phyloP scores from a whole-genome alignment of 2,329 filamentous ascomycete genomes.

The Pochonia chlamydosporia region DNA sequence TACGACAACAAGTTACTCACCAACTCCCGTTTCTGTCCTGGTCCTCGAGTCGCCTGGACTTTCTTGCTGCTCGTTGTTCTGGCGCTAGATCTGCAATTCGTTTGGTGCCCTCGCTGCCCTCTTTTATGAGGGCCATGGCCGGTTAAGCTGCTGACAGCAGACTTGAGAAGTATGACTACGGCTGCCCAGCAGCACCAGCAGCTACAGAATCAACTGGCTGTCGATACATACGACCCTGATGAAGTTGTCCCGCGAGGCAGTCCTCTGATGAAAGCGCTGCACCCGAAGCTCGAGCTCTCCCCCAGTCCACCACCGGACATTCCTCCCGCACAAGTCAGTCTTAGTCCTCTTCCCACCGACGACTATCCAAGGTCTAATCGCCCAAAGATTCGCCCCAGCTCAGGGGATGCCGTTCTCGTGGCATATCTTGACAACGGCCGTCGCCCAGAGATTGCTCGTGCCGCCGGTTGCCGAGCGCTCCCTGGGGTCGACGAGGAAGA shows the following conservation, averaged over 20 bases:
- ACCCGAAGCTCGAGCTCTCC: slow-evolving; percentile 24
- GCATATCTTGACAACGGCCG: slow-evolving; percentile 57
- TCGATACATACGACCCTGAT: slow-evolving; percentile 39
- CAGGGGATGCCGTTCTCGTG: slow-evolving; percentile 64
- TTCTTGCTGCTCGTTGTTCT: background rate
- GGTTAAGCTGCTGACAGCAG: slow-evolving; percentile 23
- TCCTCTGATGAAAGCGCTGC: slow-evolving; percentile 31
- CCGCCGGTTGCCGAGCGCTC: slow-evolving; percentile 49
- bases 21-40: background rate
- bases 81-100: background rate
- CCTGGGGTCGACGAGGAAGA: slow-evolving; percentile 38
- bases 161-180: slow-evolving; percentile 33
- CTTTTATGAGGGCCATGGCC: slow-evolving; percentile 25
- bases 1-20: background rate
- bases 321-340: slow-evolving; percentile 28
- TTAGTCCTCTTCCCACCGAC: slow-evolving; percentile 21
- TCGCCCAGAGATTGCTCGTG: slow-evolving; percentile 56
- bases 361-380: slow-evolving; percentile 45
- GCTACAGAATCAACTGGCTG: slow-evolving; percentile 20
- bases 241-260: slow-evolving; percentile 35
- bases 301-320: slow-evolving; percentile 31
- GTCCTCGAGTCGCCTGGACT: too few relatives aligned
- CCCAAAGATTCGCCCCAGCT: slow-evolving; percentile 48
- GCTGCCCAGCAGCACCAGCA: slow-evolving; percentile 27
- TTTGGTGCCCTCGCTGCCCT: slow-evolving; percentile 9